Evolutionary conservation across 1,284 basidiomycete species (phyloP), one percentile per base, ranked within the genome.

Genomic region (Tranzscheliella williamsii): DNA sequence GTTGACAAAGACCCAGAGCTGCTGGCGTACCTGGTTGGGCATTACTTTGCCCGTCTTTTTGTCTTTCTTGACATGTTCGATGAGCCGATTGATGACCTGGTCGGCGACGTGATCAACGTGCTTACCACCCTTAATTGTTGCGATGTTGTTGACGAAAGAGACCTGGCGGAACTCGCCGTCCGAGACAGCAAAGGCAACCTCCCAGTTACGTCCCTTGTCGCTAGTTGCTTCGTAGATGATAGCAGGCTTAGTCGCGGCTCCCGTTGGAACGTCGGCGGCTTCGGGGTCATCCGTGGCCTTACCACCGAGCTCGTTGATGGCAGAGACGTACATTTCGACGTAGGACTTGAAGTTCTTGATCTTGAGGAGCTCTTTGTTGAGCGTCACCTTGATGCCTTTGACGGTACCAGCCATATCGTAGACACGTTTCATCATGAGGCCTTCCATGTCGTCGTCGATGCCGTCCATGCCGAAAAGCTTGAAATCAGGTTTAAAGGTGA

Each of bases 1-100:
- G 74, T 98, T 98, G 78, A 99, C 88, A 75, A 98, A 99, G 54
- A 99, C 84, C 91, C 91, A 95, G 85, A 98, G 91, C 76, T 99
- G 93, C 76, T 89, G 93, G 82, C 91, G 94, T 80, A 98, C 87
- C 80, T 96, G 91, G 52, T 86, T 85, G 11, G 90, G 84, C 80
- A 97, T 97, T 72, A 98, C 88, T 1, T 88, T 84, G 8, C 91
- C 90, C 2, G 83, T 90, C 54, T 78, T 75, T 81, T 95, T 96
- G 82, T 97, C 96, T 84, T 96, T 98, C 74, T 86, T 83, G 70
- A 97, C 91, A 7, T 85, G 84, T 15, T 88, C 82, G 58, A 91
- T 84, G 31, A 83, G 80, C 24, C 57, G 72, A 78, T 91, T 91
- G 35, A 92, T 86, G 45, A 99, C 84, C 78, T 95, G 91, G 75